Conservation (phyloP, 164 flowering plant species). For the Tinospora cordifolia region DNA sequence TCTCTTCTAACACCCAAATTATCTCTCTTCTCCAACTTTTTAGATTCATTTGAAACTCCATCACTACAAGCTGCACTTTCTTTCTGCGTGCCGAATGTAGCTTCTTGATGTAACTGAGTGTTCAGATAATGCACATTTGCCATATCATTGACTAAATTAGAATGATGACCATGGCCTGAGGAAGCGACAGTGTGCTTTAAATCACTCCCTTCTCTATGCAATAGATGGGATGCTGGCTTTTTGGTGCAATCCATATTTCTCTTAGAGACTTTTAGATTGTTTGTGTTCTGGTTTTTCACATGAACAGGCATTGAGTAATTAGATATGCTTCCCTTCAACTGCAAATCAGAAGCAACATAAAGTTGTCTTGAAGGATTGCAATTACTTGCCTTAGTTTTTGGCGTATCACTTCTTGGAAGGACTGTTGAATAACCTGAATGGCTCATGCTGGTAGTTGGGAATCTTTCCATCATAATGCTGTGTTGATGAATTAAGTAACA, state of each 20-base stretch:
- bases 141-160: slow-evolving; percentile 9
- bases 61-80: slow-evolving; percentile 10
- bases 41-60: slow-evolving; percentile 13
- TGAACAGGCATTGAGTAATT: slow-evolving; percentile 16
- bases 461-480: slow-evolving; percentile 20
- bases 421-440: slow-evolving; percentile 13
- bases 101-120: slow-evolving; percentile 17
- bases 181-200: slow-evolving; percentile 20
- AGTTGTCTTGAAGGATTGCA: slow-evolving; percentile 10
- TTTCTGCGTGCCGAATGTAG: slow-evolving; percentile 10
- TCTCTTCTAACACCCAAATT: slow-evolving; percentile 16
- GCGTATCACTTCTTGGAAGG: not conserved
- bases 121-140: slow-evolving; percentile 18
- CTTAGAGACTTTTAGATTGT: slow-evolving; percentile 13
- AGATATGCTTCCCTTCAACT: slow-evolving; percentile 13
- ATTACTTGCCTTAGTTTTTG: not conserved
- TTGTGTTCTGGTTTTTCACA: slow-evolving; percentile 14
- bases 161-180: slow-evolving; percentile 10
- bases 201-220: slow-evolving; percentile 21
- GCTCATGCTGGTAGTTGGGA: slow-evolving; percentile 15
- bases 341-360: slow-evolving; percentile 21
- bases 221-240: slow-evolving; percentile 21
- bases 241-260: slow-evolving; percentile 13
- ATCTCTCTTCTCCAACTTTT: slow-evolving; percentile 17
- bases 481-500: slow-evolving; percentile 12